Evolutionary conservation across 257 asterid genomes (phyloP).

Genomic region (Galeopsis tetrahit): DNA sequence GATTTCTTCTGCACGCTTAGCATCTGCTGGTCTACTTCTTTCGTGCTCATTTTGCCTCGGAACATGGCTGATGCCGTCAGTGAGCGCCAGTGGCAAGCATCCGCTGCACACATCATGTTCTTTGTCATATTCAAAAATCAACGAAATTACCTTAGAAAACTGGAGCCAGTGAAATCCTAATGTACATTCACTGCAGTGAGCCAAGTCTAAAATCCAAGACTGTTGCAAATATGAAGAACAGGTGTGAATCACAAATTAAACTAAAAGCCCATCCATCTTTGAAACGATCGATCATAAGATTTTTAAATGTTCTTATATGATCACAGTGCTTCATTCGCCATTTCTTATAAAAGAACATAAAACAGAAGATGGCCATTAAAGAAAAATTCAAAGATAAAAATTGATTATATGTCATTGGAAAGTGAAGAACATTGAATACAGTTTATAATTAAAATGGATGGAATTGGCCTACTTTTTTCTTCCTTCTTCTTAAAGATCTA

Average conservation of each 20-base stretch:
- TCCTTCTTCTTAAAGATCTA: too few relatives aligned
- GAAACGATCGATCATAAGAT: not conserved
- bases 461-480: slow-evolving; percentile 70
- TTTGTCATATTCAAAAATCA: not conserved
- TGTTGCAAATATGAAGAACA: slow-evolving; percentile 32
- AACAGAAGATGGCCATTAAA: not conserved
- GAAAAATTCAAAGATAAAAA: not conserved
- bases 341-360: not conserved
- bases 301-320: not conserved
- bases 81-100: too few relatives aligned
- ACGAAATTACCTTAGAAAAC: too few relatives aligned
- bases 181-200: too few relatives aligned
- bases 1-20: not conserved
- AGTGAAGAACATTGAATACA: too few relatives aligned
- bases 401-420: not conserved
- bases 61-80: too few relatives aligned
- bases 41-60: too few relatives aligned
- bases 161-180: too few relatives aligned
- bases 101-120: not conserved
- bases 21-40: too few relatives aligned
- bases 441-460: too few relatives aligned
- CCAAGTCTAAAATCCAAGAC: too few relatives aligned
- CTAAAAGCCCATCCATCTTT: not conserved
- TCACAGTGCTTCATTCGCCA: not conserved
- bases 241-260: slow-evolving; percentile 20